Percentiles rank a stretch among this genome's conserved stretches.
These are phyloP conservation scores for Cryphonectria japonica DNA, from an alignment of 2,329 filamentous ascomycete genomes.

Conservation along the genomic window DNA sequence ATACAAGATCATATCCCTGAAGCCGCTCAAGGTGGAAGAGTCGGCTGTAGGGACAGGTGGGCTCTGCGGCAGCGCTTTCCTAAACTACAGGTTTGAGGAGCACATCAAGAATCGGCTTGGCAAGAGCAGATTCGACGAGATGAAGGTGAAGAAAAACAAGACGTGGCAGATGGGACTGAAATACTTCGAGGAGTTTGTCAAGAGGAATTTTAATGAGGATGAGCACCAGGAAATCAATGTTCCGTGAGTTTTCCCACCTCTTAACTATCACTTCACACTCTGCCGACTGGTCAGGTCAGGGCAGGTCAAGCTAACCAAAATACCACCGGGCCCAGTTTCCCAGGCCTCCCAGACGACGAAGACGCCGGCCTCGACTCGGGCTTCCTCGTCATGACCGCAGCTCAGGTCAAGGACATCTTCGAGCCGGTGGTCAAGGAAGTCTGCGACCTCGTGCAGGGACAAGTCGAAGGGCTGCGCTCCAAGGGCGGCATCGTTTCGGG, in stretches of 20 bases:
- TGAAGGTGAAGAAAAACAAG: slow-evolving; percentile 77
- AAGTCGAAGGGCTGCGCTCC: slow-evolving; percentile 64
- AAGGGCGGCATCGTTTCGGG: slow-evolving; percentile 68
- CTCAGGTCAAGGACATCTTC: slow-evolving; percentile 73
- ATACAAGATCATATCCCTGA: slow-evolving; percentile 76
- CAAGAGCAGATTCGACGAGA: slow-evolving; percentile 68
- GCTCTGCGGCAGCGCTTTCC: slow-evolving; percentile 75
- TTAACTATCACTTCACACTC: not conserved
- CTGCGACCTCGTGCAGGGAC: slow-evolving; percentile 68
- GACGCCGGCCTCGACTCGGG: slow-evolving; percentile 75
- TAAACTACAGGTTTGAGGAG: slow-evolving; percentile 82
- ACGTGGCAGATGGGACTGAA: slow-evolving; percentile 79
- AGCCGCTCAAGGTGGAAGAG: slow-evolving; percentile 74
- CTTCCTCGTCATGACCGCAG: slow-evolving; percentile 72
- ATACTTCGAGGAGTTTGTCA: slow-evolving; percentile 85
- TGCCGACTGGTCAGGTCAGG: not conserved
- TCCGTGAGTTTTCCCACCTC: slow-evolving; percentile 52
- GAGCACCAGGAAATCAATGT: slow-evolving; percentile 78
- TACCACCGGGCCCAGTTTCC: slow-evolving; percentile 54
- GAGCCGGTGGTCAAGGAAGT: slow-evolving; percentile 75
- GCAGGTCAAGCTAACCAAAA: not conserved
- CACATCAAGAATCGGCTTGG: slow-evolving; percentile 72
- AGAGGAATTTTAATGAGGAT: slow-evolving; percentile 80
- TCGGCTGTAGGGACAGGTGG: slow-evolving; percentile 79
- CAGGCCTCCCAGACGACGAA: slow-evolving; percentile 76